Evolutionary conservation across 441 rosid species (phyloP).

Genomic region (Croton setiger): DNA sequence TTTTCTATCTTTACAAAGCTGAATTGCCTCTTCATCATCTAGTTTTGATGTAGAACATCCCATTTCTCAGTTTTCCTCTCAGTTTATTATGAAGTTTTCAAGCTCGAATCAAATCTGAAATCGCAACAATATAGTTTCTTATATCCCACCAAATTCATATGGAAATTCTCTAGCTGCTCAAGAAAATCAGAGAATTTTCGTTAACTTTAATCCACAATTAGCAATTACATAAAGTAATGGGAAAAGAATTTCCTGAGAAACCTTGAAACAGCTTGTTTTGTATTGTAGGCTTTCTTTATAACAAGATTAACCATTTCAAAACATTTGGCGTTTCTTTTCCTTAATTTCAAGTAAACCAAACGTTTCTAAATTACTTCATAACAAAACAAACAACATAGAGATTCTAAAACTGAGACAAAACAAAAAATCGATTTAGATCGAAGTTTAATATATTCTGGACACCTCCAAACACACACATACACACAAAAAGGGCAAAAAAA

Average conservation of each 20-base stretch:
- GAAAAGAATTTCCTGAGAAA: conserved; percentile 10
- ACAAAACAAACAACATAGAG: conserved; percentile 21
- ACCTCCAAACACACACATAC: background rate
- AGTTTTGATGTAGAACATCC: conserved; percentile 90
- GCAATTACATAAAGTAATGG: conserved; percentile 13
- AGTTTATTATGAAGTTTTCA: conserved; percentile 24
- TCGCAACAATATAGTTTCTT: conserved; percentile 11
- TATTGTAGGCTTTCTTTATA: background rate
- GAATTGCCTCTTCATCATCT: conserved; percentile 90
- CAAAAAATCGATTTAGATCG: background rate
- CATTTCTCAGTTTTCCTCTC: conserved; percentile 40
- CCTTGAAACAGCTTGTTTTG: background rate
- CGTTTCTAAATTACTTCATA: conserved; percentile 10
- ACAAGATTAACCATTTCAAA: conserved; percentile 10
- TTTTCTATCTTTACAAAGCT: conserved; percentile 89
- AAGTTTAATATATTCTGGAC: background rate
- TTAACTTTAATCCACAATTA: background rate
- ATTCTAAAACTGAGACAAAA: conserved; percentile 18
- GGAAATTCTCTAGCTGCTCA: conserved; percentile 30
- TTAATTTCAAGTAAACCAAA: conserved; percentile 32
- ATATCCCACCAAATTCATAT: conserved; percentile 36
- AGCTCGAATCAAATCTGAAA: conserved; percentile 29
- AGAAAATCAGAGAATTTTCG: conserved; percentile 14
- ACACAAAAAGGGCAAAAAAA: background rate
- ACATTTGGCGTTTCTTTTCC: conserved; percentile 32